Base-by-base conservation (phyloP, 2,329 filamentous ascomycete genomes). In the Aureobasidium sp. region DNA sequence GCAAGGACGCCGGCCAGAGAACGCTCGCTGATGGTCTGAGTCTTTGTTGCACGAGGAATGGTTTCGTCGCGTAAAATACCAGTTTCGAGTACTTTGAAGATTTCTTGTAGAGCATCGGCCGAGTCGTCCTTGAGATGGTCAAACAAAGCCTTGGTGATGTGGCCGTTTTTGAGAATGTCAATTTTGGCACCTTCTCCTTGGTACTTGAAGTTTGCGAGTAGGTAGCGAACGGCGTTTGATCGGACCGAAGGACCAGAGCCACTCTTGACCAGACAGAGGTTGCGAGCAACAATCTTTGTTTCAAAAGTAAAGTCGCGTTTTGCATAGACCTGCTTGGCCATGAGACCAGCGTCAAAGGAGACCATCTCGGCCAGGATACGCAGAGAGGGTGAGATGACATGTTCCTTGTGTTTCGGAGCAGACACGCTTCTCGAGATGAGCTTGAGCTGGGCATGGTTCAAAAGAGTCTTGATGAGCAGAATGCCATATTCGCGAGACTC, bases 291-390 rank as follows among this genome's bases (percentile, higher is more conserved):
- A 7, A 86, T 86, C 67, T 90, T 87, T 61, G 72, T 67, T 58
- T 80, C 77, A 42, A 95, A 87, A 0, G 90, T 94, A 62, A 84
- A 86, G 67, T 90, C 85, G 66, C 90, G 83, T 33, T 86, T 85
- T 13, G 65, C 62, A 71, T 95, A 95, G 35, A 96, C 80, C 47
- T 86, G 81, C 65, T 84, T 86, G 29, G 92, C 90, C 60, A 91
- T 80, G 43, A 84, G 83, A 15, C 94, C 95, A 17, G 91, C 91
- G 73, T 97, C 92, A 64, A 96, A 88, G 59, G 81, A 85, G 17
- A 90, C 84, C n/a, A 92, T 81, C 74, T 99, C 93, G 55, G 87
- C 89, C 62, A 99, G 80, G 55, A 99, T 77, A 60, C 93, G 85
- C 61, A 99, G 76, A 25, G 89, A 92, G 0, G 94, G 93, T 2